Base-by-base conservation (phyloP, 768 basidiomycete genomes). In the Gloeopeniophorella convolvens region DNA sequence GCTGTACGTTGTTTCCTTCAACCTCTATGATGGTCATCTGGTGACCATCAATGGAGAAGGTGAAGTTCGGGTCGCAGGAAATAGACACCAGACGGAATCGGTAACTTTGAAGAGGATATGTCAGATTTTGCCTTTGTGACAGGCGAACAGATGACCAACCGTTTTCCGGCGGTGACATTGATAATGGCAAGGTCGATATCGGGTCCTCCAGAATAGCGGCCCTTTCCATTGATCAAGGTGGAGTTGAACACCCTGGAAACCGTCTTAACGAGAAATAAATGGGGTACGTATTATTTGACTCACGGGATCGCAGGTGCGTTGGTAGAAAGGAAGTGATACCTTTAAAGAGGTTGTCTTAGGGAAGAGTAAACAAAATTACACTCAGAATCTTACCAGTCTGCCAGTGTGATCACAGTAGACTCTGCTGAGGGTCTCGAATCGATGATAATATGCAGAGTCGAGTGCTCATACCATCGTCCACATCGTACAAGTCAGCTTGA, bases 61-160 rank as follows among this genome's bases (percentile, higher is more conserved):
- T 42, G 42, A 54, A 64, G 41, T 48, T 47, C 4, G 65, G 61
- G 66, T 67, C 62, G 59, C 82, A 82, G 16, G 78, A 75, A 10
- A 73, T 69, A 4, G 69, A 65, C 24, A 82, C 50, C 4, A 83
- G 32, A 5, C 80, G 72, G 65, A 82, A 75, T 11, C 81, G 73
- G 55, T 81, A 82, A 3, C 77, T 70, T 41, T 60, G 62, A 12
- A 31, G 10, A 21, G 24, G 16, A 15, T 11, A 35, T 20, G 20
- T 47, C 12, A 51, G n/a, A 30, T 20, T 8, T 6, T 16, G 24
- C 33, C n/a, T 28, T 44, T 1, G n/a, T 12, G 15, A 7, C 43
- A 42, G 5, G 42, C 45, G 13, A 15, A 23, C 7, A 16, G 1
- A 23, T 24, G 13, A 35, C 55, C 20, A 20, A 63, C 48, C 63